A percentile compares a stretch with the other conserved stretches of the same genome.
phyloP scores from a whole-genome alignment of 768 basidiomycete species.

The Lentinula guzmanii region DNA sequence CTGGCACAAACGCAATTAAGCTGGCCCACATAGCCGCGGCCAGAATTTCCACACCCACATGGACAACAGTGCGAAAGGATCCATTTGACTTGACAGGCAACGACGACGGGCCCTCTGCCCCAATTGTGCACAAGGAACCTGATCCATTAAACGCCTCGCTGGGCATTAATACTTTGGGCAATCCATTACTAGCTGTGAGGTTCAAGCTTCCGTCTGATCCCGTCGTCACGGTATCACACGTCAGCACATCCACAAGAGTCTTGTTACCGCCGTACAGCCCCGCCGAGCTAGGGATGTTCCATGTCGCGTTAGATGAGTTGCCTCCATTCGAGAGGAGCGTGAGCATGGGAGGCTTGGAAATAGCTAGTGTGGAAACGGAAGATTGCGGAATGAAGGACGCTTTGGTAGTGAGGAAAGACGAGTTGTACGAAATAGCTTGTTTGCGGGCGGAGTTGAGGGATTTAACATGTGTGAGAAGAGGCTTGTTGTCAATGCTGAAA shows the following conservation, averaged over 20 bases:
- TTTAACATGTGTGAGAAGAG: slow-evolving; percentile 37
- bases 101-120: slow-evolving; percentile 1
- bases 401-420: slow-evolving; percentile 43
- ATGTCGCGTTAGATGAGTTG: slow-evolving; percentile 19
- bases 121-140: slow-evolving; percentile 12
- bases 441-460: slow-evolving; percentile 48
- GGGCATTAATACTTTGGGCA: slow-evolving; percentile 33
- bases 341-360: slow-evolving; percentile 53
- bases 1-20: neutral
- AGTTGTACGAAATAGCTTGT: slow-evolving; percentile 35
- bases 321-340: slow-evolving; percentile 50
- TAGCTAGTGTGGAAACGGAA: slow-evolving; percentile 32
- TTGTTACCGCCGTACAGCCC: slow-evolving; percentile 37
- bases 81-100: neutral
- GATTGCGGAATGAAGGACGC: slow-evolving; percentile 37
- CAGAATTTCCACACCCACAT: neutral
- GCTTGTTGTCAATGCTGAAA: slow-evolving; percentile 42
- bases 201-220: slow-evolving; percentile 35
- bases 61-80: neutral
- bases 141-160: slow-evolving; percentile 12
- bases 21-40: neutral
- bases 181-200: slow-evolving; percentile 32
- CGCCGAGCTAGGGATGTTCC: slow-evolving; percentile 21
- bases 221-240: slow-evolving; percentile 33
- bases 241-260: slow-evolving; percentile 46